Evolutionary conservation across 192 early-diverging fungal species (phyloP).

Genomic region (Coemansia sp.): DNA sequence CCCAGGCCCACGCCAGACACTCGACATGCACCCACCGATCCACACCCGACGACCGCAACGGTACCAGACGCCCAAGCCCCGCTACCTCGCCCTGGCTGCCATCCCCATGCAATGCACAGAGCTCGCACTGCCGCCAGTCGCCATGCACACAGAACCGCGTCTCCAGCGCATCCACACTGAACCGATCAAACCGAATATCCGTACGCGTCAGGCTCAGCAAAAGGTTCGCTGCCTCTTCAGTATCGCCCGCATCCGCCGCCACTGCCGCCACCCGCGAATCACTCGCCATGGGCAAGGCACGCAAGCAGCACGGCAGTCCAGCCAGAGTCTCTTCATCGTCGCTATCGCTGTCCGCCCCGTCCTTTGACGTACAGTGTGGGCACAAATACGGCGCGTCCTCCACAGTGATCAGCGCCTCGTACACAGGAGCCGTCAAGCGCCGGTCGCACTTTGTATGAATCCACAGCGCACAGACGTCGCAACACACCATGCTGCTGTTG

Average conservation of each 20-base stretch:
- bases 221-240: conserved; percentile 31
- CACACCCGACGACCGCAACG: neutral
- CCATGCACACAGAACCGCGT: conserved; percentile 12
- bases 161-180: conserved; percentile 18
- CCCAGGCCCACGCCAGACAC: conserved; percentile 48
- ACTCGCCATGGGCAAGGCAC: neutral
- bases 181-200: conserved; percentile 38
- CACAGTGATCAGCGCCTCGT: conserved; percentile 53
- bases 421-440: conserved; percentile 44
- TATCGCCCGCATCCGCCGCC: neutral
- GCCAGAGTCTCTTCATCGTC: neutral
- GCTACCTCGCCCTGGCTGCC: neutral
- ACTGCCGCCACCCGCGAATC: neutral
- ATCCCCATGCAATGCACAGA: conserved; percentile 37
- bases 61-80: conserved; percentile 22
- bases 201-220: conserved; percentile 40
- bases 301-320: conserved; percentile 9
- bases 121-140: conserved; percentile 20
- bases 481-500: conserved; percentile 58
- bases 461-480: conserved; percentile 57
- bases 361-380: conserved; percentile 9
- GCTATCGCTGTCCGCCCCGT: neutral
- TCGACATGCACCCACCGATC: conserved; percentile 37
- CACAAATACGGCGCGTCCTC: conserved; percentile 56
- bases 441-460: conserved; percentile 55